phyloP scores from a whole-genome alignment of 2,329 filamentous ascomycete genomes.

The Trichoderma guizhouense region DNA sequence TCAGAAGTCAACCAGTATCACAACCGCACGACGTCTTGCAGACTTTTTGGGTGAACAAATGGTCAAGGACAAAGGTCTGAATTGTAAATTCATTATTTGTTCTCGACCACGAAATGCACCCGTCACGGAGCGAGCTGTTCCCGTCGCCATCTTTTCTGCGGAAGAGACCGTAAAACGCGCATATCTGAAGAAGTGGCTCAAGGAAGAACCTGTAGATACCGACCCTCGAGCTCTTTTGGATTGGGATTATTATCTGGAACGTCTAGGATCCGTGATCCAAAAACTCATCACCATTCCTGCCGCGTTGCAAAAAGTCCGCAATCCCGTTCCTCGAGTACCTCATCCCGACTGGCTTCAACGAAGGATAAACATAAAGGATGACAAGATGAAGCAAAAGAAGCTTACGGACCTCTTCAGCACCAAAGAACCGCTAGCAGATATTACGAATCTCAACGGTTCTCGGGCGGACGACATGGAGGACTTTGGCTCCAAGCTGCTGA shows the following conservation, averaged over 20 bases:
- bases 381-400: constrained; percentile 98
- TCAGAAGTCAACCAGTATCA: constrained; percentile 99
- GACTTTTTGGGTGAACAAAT: constrained; percentile 98
- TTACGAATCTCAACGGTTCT: constrained; percentile 59
- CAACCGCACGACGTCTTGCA: constrained; percentile 87
- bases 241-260: constrained; percentile 96
- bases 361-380: constrained; percentile 90
- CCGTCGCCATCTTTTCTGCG: constrained; percentile 95
- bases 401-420: constrained; percentile 83
- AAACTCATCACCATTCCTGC: constrained; percentile 99
- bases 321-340: constrained; percentile 87
- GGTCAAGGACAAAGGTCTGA: constrained; percentile 98
- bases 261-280: constrained; percentile 94
- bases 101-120: constrained; percentile 80
- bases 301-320: constrained; percentile 88
- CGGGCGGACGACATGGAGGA: constrained; percentile 73
- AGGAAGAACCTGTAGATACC: constrained; percentile 86
- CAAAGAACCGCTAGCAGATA: constrained; percentile 68
- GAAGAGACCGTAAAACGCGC: constrained; percentile 82
- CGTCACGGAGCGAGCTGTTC: constrained; percentile 90
- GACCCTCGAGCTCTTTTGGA: constrained; percentile 88
- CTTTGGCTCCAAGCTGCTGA: constrained; percentile 66
- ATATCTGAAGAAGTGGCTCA: constrained; percentile 93
- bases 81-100: constrained; percentile 99
- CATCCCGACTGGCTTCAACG: constrained; percentile 97